These are phyloP conservation scores for Talaromyces sp. DNA, from an alignment of 2,329 filamentous ascomycete genomes.

Conservation along the genomic window DNA sequence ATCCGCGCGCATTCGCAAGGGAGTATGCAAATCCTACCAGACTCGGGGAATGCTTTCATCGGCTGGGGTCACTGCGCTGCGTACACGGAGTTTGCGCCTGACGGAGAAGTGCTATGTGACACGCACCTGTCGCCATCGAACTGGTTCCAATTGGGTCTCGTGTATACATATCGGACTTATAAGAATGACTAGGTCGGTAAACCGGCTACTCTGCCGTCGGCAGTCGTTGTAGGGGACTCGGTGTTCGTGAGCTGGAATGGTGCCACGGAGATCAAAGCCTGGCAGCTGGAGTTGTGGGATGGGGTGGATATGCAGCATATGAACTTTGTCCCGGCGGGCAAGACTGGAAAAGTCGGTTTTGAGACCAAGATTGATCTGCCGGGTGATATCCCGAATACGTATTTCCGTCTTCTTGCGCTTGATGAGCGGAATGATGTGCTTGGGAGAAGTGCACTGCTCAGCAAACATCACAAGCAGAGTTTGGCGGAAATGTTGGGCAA, in stretches of 20 bases:
- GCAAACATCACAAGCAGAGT: background rate
- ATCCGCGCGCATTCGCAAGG: background rate
- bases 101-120: slow-evolving; percentile 53
- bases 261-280: slow-evolving; percentile 39
- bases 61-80: background rate
- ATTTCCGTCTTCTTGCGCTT: background rate
- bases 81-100: slow-evolving; percentile 49
- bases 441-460: background rate
- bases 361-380: background rate
- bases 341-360: background rate
- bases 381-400: background rate
- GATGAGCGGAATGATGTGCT: background rate
- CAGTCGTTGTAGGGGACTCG: background rate
- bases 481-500: slow-evolving; percentile 16
- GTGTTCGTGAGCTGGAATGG: slow-evolving; percentile 22
- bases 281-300: background rate
- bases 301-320: background rate
- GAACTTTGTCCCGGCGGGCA: background rate
- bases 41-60: background rate
- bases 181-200: background rate
- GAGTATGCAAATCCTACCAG: background rate
- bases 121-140: slow-evolving; percentile 44
- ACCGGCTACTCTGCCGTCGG: background rate
- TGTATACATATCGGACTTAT: slow-evolving; percentile 21
- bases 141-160: slow-evolving; percentile 32